Base-by-base conservation (phyloP, 1,284 basidiomycete genomes). In the Trichosporon coremiiforme region DNA sequence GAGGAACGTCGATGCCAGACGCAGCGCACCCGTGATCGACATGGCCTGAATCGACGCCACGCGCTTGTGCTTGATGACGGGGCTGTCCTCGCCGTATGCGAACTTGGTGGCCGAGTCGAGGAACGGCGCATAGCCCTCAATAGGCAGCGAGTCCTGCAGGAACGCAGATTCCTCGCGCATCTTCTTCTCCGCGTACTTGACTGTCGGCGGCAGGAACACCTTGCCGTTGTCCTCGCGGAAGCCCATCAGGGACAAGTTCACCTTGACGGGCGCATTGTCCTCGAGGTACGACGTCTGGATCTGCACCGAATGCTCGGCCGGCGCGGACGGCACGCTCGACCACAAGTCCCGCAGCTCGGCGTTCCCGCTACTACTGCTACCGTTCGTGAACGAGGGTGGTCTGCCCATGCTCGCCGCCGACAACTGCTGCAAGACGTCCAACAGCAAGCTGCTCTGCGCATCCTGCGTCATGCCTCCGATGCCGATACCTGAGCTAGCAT, bases 1-100 rank as follows among this genome's bases (percentile, higher is more conserved):
- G 70, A 99, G 85, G 86, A 99, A 98, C 64, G 93, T 85, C 1
- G 90, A 94, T 35, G 91, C 97, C 35, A 98, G 86, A 82, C 97
- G 94, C 84, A 98, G 93, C 65, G 95, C 96, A 70, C 97, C 96
- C 0, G 96, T 98, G 41, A 95, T 92, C 17, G 95, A 97, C 76
- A 97, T 92, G 13, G 95, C 95, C 84, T 98, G 95, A 53, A 92
- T 90, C 0, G 81, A 73, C 0, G 78, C 75, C 10, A 83, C 78
- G 45, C 67, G 68, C 53, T 67, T 68, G 47, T 66, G 66, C 67
- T 71, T 70, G 65, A 70, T 66, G 25, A 90, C 92, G 64, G 87
- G 85, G 35, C 92, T 93, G 73, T 90, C 86, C 10, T 85, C 70
- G 0, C 80, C 79, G 73, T 82, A 83, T 7, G 81, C 79, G 41